These are phyloP conservation scores for Neurospora sp. DNA, from an alignment of 495 filamentous ascomycete species.

Conservation along the genomic window DNA sequence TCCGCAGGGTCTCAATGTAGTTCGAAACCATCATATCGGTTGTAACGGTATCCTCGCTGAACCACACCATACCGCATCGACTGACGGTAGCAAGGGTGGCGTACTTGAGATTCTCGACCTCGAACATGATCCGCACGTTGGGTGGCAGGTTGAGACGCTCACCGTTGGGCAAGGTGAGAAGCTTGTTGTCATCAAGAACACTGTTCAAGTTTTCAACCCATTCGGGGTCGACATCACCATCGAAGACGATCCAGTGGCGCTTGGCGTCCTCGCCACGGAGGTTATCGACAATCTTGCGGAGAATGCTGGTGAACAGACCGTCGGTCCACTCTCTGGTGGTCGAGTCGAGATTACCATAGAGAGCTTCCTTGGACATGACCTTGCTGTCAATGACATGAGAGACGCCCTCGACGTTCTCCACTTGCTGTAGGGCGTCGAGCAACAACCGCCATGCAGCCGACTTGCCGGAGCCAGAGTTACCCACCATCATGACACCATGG, in stretches of 20 bases:
- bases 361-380: constrained; percentile 97
- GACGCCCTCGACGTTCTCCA: constrained; percentile 86
- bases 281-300: constrained; percentile 97
- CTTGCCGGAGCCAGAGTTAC: constrained; percentile 89
- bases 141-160: constrained; percentile 88
- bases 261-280: constrained; percentile 93
- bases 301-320: constrained; percentile 92
- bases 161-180: constrained; percentile 91
- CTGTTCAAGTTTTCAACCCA: constrained; percentile 99
- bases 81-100: constrained; percentile 93
- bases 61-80: constrained; percentile 99
- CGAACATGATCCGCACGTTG: constrained; percentile 98
- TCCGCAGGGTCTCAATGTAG: constrained; percentile 74
- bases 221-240: constrained; percentile 96
- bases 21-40: constrained; percentile 85
- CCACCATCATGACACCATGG: constrained; percentile 99
- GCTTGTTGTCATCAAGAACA: constrained; percentile 97
- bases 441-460: constrained; percentile 89
- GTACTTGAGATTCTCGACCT: constrained; percentile 97
- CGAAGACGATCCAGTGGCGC: constrained; percentile 98
- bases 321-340: constrained; percentile 99
- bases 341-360: constrained; percentile 91
- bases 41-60: constrained; percentile 93
- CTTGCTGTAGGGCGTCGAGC: constrained; percentile 82
- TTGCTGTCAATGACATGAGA: constrained; percentile 98